Evolutionary conservation across 345 rosid species (phyloP).

Genomic region (Dipteronia dyeriana): DNA sequence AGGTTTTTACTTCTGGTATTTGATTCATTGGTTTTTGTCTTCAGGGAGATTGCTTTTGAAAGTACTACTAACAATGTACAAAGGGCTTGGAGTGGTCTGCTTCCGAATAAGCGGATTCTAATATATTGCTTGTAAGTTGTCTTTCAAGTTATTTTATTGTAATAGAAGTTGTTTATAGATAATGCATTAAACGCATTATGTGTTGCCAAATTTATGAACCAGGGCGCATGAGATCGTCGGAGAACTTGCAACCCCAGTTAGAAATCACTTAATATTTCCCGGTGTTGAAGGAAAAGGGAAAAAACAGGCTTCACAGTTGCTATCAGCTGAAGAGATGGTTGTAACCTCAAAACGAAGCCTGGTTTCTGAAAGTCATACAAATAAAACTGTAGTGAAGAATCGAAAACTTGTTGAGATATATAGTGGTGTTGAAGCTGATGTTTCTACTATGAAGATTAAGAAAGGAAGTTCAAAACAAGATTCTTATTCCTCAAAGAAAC

Average conservation of each 20-base stretch:
- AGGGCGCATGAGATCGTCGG: conserved; percentile 57
- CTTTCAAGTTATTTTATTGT: not conserved
- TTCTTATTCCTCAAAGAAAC: conserved; percentile 19
- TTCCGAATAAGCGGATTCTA: conserved; percentile 55
- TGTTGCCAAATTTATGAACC: conserved; percentile 27
- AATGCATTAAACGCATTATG: not conserved
- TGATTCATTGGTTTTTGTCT: conserved; percentile 25
- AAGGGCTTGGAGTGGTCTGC: conserved; percentile 63
- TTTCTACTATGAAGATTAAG: conserved; percentile 9
- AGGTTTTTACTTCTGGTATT: not conserved
- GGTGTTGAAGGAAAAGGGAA: conserved; percentile 29
- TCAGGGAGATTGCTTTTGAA: conserved; percentile 47
- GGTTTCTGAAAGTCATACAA: conserved; percentile 17
- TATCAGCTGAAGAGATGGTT: not conserved
- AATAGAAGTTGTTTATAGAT: not conserved
- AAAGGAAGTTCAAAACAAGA: conserved; percentile 12
- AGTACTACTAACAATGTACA: conserved; percentile 16
- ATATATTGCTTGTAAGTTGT: conserved; percentile 68
- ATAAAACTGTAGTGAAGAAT: conserved; percentile 27
- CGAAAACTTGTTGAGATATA: conserved; percentile 5
- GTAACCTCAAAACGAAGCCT: conserved; percentile 19
- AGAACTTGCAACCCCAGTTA: conserved; percentile 48
- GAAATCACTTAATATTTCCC: conserved; percentile 68
- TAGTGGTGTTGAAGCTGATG: conserved; percentile 8
- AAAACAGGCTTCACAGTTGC: conserved; percentile 7